Percentiles rank a stretch among this genome's conserved stretches.
phyloP scores from a whole-genome alignment of 2,329 filamentous ascomycete genomes.

The Kalaharituber pfeilii region DNA sequence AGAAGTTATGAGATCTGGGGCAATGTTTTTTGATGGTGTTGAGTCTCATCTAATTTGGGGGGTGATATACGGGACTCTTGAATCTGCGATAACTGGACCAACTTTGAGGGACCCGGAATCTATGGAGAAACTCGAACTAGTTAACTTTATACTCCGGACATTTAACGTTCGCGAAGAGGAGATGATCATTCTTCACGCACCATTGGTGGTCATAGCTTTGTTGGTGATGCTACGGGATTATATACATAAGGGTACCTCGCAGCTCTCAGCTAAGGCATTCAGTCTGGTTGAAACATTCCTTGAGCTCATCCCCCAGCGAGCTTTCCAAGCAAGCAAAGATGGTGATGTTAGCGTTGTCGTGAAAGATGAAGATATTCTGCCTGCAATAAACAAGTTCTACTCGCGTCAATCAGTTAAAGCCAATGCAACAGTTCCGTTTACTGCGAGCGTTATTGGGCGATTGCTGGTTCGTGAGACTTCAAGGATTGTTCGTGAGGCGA shows the following conservation, averaged over 20 bases:
- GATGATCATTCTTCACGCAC: constrained; percentile 76
- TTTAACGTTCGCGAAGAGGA: constrained; percentile 95
- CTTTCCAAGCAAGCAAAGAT: constrained; percentile 32
- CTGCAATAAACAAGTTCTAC: constrained; percentile 12
- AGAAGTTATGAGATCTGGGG: constrained; percentile 82
- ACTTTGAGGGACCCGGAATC: constrained; percentile 31
- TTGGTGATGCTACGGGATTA: constrained; percentile 32
- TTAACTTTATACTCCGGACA: constrained; percentile 64
- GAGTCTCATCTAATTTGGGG: constrained; percentile 88
- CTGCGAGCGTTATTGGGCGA: constrained; percentile 11
- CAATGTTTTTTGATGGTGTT: constrained; percentile 91
- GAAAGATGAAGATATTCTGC: constrained; percentile 7
- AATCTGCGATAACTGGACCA: constrained; percentile 33
- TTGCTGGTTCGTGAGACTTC: constrained; percentile 1
- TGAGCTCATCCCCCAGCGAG: constrained; percentile 46
- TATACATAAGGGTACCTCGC: constrained; percentile 21
- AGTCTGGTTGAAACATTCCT: constrained; percentile 41
- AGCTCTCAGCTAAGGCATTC: constrained; percentile 25
- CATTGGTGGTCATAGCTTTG: constrained; percentile 52
- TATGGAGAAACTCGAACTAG: constrained; percentile 49
- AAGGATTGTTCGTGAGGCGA: neutral
- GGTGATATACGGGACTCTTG: constrained; percentile 53
- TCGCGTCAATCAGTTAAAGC: constrained; percentile 13
- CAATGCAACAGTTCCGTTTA: constrained; percentile 11
- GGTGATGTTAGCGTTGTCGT: constrained; percentile 5